Evolutionary conservation across 2,329 filamentous ascomycete genomes (phyloP), one percentile per base, ranked within the genome.

Genomic region (Xylariaceae sp.): DNA sequence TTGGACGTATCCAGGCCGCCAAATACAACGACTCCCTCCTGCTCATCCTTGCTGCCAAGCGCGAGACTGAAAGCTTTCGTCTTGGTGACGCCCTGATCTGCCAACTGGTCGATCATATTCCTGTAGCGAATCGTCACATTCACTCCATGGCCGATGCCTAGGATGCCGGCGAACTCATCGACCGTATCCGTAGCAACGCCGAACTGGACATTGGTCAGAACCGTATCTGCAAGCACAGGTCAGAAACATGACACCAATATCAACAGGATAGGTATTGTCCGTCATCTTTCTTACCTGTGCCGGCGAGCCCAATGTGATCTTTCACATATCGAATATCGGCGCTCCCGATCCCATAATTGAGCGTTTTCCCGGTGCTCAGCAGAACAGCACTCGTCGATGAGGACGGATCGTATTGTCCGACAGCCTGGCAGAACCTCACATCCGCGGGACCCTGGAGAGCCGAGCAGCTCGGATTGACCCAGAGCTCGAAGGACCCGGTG

Each of bases 141-240:
- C 9, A 61, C 33, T 3, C 76, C 68, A 56, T 86, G 86, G 16
- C 86, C 86, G 40, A 92, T 81, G 15, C 87, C 87, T 14, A 94
- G 61, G 32, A 92, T 86, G 26, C 73, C 73, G 0, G 70, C 63
- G 41, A 71, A 73, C 45, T 73, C 66, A 43, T 73, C 65, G 11
- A 57, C 44, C 5, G 66, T 67, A 9, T 56, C 51, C 27, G 70
- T 72, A n/a, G 80, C 81, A 26, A 83, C 73, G 44, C 81, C 81
- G 44, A 85, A 83, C 52, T 81, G 76, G 36, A 83, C 69, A n/a
- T 64, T 56, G 13, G 65, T 54, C 12, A 80, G 57, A 8, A 67
- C 65, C 2, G 66, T 51, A 8, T 55, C 57, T 60, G 21, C 1
- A 24, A 2, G n/a, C 9, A 27, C 1, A 27, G 36, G 31, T 47